Conservation (phyloP, 345 rosid genomes). For the Atalantia buxifolia region DNA sequence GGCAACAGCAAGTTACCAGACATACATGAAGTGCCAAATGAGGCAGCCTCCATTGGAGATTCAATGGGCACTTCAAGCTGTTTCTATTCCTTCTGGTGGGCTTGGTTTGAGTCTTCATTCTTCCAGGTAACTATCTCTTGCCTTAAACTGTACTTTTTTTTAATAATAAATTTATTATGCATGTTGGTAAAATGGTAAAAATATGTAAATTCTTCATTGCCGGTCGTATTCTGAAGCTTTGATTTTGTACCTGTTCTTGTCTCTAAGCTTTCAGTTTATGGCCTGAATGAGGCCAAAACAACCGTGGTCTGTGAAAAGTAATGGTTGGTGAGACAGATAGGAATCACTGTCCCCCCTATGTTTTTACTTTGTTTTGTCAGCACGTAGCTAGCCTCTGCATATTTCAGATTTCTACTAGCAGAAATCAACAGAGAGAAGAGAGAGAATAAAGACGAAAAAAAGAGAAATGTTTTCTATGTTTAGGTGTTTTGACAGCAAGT, state of each 20-base stretch:
- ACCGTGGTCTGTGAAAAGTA: slow-evolving; percentile 29
- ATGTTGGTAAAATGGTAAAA: not conserved
- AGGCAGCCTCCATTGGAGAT: slow-evolving; percentile 76
- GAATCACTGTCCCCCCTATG: slow-evolving; percentile 33
- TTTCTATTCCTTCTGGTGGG: slow-evolving; percentile 78
- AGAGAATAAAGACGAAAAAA: not conserved
- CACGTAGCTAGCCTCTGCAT: slow-evolving; percentile 19
- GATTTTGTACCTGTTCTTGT: slow-evolving; percentile 12
- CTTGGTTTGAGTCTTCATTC: slow-evolving; percentile 74
- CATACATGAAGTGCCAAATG: slow-evolving; percentile 82
- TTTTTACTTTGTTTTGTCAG: slow-evolving; percentile 34
- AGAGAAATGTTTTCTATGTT: not conserved
- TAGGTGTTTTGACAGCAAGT: not conserved
- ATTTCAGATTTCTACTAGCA: slow-evolving; percentile 12
- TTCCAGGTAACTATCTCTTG: slow-evolving; percentile 43
- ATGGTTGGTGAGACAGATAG: slow-evolving; percentile 32
- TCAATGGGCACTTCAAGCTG: slow-evolving; percentile 82
- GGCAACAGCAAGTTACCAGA: slow-evolving; percentile 72
- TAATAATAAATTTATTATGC: not conserved
- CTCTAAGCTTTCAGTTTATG: slow-evolving; percentile 4
- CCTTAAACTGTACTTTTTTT: not conserved
- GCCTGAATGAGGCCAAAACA: slow-evolving; percentile 33
- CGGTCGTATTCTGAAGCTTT: slow-evolving; percentile 15
- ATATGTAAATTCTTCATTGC: slow-evolving; percentile 11
- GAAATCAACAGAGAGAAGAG: slow-evolving; percentile 3